Evolutionary conservation across 2,329 filamentous ascomycete genomes (phyloP).

Genomic region (Pleomassaria siparia): DNA sequence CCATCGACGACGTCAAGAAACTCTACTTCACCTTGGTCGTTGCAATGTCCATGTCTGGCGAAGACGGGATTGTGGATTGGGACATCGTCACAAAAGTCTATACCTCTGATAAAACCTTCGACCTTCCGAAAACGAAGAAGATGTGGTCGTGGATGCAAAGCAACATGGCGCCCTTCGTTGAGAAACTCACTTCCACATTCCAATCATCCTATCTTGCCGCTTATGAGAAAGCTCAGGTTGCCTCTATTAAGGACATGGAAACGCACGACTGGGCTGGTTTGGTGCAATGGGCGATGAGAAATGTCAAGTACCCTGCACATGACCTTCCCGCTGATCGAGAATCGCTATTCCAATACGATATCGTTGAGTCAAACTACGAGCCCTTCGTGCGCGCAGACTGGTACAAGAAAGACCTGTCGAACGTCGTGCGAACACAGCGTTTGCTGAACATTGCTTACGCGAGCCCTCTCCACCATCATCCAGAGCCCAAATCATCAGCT

Average conservation of each 20-base stretch:
- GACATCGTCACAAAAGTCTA: slow-evolving; percentile 45
- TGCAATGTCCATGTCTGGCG: slow-evolving; percentile 37
- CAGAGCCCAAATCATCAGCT: slow-evolving; percentile 2
- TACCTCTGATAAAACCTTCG: slow-evolving; percentile 38
- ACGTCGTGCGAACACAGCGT: slow-evolving; percentile 26
- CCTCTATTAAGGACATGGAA: slow-evolving; percentile 60
- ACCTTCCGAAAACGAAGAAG: slow-evolving; percentile 35
- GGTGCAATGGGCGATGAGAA: slow-evolving; percentile 66
- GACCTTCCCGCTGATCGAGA: slow-evolving; percentile 24
- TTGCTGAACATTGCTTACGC: slow-evolving; percentile 26
- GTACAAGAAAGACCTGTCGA: slow-evolving; percentile 26
- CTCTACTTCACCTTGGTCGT: slow-evolving; percentile 33
- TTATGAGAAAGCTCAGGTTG: slow-evolving; percentile 64
- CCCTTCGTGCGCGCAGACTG: slow-evolving; percentile 27
- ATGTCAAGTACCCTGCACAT: slow-evolving; percentile 30
- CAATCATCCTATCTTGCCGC: slow-evolving; percentile 66
- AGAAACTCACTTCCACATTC: slow-evolving; percentile 63
- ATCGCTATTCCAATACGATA: slow-evolving; percentile 21
- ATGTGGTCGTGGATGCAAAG: slow-evolving; percentile 42
- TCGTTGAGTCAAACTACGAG: slow-evolving; percentile 33
- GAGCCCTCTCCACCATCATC: slow-evolving; percentile 23
- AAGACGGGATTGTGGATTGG: slow-evolving; percentile 45
- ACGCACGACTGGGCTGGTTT: slow-evolving; percentile 69
- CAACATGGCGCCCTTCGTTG: slow-evolving; percentile 49
- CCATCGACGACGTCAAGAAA: slow-evolving; percentile 32